These are phyloP conservation scores for Penicillium bialowiezense DNA, from an alignment of 495 filamentous ascomycete species.

Conservation along the genomic window DNA sequence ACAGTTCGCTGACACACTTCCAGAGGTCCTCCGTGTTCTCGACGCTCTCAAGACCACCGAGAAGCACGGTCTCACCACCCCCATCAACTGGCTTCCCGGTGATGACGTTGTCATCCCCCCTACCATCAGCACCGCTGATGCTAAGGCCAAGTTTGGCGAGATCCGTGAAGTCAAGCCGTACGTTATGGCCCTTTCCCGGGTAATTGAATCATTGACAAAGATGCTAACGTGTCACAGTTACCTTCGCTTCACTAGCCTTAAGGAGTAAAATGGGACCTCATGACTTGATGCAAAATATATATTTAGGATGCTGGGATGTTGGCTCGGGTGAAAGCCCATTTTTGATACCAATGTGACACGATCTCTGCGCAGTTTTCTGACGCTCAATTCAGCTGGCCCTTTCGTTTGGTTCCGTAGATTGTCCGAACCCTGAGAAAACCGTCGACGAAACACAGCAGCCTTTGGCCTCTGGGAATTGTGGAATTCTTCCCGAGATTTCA, in stretches of 20 bases:
- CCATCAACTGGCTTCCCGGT: constrained; percentile 62
- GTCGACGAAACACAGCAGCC: too few relatives aligned
- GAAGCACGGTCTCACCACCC: constrained; percentile 60
- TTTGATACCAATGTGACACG: constrained; percentile 25
- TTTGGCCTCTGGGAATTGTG: too few relatives aligned
- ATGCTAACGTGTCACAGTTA: constrained; percentile 32
- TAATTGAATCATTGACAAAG: neutral
- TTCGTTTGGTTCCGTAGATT: too few relatives aligned
- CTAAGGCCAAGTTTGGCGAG: constrained; percentile 64
- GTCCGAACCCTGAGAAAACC: too few relatives aligned
- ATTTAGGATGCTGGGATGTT: constrained; percentile 5
- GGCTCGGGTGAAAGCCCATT: constrained; percentile 5
- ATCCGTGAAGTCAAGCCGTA: constrained; percentile 64
- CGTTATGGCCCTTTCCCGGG: constrained; percentile 11
- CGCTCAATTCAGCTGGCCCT: neutral
- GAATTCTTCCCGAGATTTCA: too few relatives aligned
- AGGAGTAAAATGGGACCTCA: constrained; percentile 29
- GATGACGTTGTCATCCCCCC: constrained; percentile 70
- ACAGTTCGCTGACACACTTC: neutral
- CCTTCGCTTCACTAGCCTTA: constrained; percentile 46
- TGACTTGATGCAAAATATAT: constrained; percentile 19
- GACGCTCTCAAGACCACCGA: constrained; percentile 65
- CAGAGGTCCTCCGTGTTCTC: constrained; percentile 60
- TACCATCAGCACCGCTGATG: constrained; percentile 58
- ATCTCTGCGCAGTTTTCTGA: constrained; percentile 7